Evolutionary conservation across 2,329 filamentous ascomycete species (phyloP).

Genomic region (Bretziella fagacearum): DNA sequence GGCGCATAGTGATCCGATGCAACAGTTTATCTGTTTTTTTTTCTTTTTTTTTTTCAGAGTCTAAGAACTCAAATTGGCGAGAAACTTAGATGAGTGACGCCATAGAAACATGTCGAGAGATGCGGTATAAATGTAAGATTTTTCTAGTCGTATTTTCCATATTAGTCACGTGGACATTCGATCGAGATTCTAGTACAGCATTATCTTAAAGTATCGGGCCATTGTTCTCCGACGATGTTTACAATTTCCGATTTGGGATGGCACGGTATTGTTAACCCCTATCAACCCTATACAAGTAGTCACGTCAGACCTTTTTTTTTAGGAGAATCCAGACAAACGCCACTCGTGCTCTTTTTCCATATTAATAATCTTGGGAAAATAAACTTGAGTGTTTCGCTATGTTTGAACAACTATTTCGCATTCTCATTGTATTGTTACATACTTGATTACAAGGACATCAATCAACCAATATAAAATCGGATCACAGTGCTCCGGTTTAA

Average conservation of each 20-base stretch:
- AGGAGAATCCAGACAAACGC: too few relatives aligned
- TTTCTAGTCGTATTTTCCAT: not conserved
- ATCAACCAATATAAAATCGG: not conserved
- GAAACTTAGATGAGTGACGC: too few relatives aligned
- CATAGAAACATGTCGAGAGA: too few relatives aligned
- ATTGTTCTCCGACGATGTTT: not conserved
- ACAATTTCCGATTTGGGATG: not conserved
- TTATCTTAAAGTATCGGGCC: not conserved
- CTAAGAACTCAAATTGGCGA: too few relatives aligned
- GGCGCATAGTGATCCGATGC: conserved; percentile 15
- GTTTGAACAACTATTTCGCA: not conserved
- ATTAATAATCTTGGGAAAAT: too few relatives aligned
- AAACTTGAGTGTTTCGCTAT: not conserved
- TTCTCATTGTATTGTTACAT: not conserved
- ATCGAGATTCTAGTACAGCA: not conserved
- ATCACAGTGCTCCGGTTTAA: not conserved
- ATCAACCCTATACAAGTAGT: not conserved
- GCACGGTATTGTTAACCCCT: not conserved
- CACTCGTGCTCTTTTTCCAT: too few relatives aligned
- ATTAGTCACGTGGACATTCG: not conserved
- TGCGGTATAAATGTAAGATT: not conserved
- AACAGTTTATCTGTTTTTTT: not conserved
- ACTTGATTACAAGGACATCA: not conserved
- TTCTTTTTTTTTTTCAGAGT: too few relatives aligned
- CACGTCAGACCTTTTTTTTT: not conserved